Conservation (phyloP, 306 rosid genomes). For the Argentina anserina region DNA sequence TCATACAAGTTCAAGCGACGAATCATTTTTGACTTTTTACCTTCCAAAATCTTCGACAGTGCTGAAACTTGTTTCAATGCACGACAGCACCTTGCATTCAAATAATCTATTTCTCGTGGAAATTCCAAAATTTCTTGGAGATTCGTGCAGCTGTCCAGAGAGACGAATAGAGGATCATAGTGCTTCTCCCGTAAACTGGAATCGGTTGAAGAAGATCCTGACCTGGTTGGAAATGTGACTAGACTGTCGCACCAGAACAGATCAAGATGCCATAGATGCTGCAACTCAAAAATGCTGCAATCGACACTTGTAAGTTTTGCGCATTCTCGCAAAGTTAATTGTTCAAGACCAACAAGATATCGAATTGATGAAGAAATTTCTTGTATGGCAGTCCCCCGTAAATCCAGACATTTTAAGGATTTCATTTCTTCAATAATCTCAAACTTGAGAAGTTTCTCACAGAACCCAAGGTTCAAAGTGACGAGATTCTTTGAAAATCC, state of each 20-base stretch:
- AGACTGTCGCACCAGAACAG: not conserved
- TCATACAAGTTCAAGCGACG: not conserved
- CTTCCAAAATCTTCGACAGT: not conserved
- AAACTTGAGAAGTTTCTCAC: not conserved
- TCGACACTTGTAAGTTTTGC: not conserved
- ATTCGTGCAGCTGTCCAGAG: not conserved
- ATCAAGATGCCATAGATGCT: not conserved
- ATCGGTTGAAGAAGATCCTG: not conserved
- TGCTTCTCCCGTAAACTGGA: not conserved
- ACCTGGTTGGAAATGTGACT: not conserved
- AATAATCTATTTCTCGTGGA: not conserved
- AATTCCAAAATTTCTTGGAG: not conserved
- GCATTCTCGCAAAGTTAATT: not conserved
- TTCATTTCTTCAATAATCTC: not conserved
- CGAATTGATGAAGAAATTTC: not conserved
- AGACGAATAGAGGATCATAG: not conserved
- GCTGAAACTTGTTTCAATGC: not conserved
- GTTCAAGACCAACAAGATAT: not conserved
- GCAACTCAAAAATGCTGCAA: not conserved
- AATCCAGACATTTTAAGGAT: not conserved
- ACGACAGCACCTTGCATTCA: not conserved
- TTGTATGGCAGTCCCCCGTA: not conserved
- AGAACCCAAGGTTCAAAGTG: not conserved
- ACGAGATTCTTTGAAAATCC: not conserved
- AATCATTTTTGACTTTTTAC: not conserved